Evolutionary conservation across 495 filamentous ascomycete species (phyloP), one percentile per base, ranked within the genome.

Genomic region (Aspergillus sclerotioniger): DNA sequence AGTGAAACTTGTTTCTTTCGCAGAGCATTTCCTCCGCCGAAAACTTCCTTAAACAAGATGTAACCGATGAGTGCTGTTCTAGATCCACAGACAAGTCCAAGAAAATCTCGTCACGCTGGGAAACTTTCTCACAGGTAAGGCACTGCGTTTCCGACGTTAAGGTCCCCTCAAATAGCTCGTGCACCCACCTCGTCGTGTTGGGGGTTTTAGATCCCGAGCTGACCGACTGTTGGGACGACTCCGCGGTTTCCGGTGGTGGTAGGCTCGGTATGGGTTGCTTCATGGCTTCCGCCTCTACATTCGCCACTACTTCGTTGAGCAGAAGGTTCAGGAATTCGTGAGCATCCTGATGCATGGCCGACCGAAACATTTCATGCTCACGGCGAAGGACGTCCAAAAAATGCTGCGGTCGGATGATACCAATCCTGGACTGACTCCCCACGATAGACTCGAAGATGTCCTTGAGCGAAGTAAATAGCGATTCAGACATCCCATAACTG

Each of bases 21-120:
- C 94, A 98, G 55, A 98, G 86, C 95, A 97, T 97, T 73, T 98
- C 94, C 62, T 96, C 94, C 33, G 92, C 92, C 0, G 94, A 98
- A 67, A 98, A 98, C 58, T 96, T 96, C 32, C 89, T 83, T 52
- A 98, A 76, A 70, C 94, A 98, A 13, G 95, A 91, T 3, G 94
- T 98, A 2, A 98, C 94, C 0, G 95, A 98, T 3, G 92, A 91
- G 71, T 98, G 92, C 65, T 97, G 89, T 59, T 96, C 91, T 16
- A 98, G 76, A 71, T 98, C 94, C 52, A 98, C 96, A 6, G 95
- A 97, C 31, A 98, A 79, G 71, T 98, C 94, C 35, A 98, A 71
- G 60, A 98, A 98, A 0, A 91, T 88, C 71, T 98, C 94, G 66
- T 98, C 93, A 63, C 94, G 82, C 63, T 96, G 91, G 1, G 95